Evolutionary conservation across 2,329 filamentous ascomycete genomes (phyloP).

Genomic region (Claviceps africana): DNA sequence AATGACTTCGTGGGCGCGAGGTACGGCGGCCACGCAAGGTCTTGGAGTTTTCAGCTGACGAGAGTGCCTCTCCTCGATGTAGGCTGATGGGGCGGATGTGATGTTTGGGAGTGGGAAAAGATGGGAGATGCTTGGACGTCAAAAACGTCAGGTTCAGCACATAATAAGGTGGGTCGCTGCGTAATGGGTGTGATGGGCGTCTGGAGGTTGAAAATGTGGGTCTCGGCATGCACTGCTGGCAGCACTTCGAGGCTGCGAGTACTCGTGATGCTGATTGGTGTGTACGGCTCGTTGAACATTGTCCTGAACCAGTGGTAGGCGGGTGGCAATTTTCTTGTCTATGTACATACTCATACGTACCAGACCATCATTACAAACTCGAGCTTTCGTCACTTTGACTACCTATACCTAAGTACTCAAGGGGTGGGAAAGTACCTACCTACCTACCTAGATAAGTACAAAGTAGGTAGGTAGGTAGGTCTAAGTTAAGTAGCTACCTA

Average conservation of each 20-base stretch:
- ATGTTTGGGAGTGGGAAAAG: slow-evolving; percentile 17
- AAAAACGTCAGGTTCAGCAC: slow-evolving; percentile 23
- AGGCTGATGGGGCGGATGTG: slow-evolving; percentile 8
- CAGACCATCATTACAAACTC: too few relatives aligned
- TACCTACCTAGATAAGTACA: too few relatives aligned
- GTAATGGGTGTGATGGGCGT: slow-evolving; percentile 17
- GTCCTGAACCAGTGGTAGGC: too few relatives aligned
- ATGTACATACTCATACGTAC: too few relatives aligned
- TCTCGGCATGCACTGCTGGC: not conserved
- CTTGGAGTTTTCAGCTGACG: not conserved
- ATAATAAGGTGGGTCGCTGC: slow-evolving; percentile 22
- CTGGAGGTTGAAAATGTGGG: slow-evolving; percentile 1
- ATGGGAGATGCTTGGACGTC: slow-evolving; percentile 13
- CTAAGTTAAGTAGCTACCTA: too few relatives aligned
- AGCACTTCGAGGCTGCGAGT: not conserved
- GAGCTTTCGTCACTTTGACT: too few relatives aligned
- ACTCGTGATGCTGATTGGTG: not conserved
- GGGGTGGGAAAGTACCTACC: too few relatives aligned
- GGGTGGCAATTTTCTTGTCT: too few relatives aligned
- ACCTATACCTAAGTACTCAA: too few relatives aligned
- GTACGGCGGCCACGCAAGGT: not conserved
- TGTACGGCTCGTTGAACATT: not conserved
- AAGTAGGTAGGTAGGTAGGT: too few relatives aligned
- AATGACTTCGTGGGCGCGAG: not conserved
- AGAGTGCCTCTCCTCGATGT: not conserved